Evolutionary conservation across 306 rosid genomes (phyloP).

Genomic region (Begonia masoniana): DNA sequence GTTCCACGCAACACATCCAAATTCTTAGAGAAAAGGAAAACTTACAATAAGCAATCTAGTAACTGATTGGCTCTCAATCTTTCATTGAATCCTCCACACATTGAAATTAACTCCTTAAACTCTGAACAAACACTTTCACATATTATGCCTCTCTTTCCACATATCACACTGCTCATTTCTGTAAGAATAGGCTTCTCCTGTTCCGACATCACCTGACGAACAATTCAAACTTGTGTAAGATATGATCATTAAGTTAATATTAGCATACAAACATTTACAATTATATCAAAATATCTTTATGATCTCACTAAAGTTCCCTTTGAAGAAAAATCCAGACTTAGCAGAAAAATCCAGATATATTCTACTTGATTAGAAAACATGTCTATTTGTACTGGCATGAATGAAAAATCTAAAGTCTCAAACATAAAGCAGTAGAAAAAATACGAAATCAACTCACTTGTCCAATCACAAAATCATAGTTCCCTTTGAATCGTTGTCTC

Average conservation of each 20-base stretch:
- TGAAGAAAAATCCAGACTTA: too few species aligned
- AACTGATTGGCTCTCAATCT: constrained; percentile 58
- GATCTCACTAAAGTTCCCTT: too few species aligned
- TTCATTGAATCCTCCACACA: constrained; percentile 90
- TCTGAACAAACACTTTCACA: constrained; percentile 65
- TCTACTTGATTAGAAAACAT: not conserved
- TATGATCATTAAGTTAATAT: too few species aligned
- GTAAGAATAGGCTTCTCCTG: constrained; percentile 53
- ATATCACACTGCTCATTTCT: constrained; percentile 34
- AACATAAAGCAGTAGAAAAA: not conserved
- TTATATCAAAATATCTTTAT: too few species aligned
- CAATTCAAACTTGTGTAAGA: not conserved
- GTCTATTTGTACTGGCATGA: not conserved
- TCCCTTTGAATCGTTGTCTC: constrained; percentile 74
- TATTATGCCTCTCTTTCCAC: constrained; percentile 61
- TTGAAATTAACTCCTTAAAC: constrained; percentile 57
- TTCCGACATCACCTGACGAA: constrained; percentile 67
- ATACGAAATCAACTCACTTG: constrained; percentile 43
- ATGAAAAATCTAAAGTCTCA: not conserved
- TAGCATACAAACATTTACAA: too few species aligned
- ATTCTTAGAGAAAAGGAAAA: constrained; percentile 1
- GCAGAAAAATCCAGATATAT: not conserved
- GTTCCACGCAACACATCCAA: not conserved
- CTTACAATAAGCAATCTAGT: constrained; percentile 57
- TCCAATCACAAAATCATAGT: constrained; percentile 68